Evolutionary conservation across 352 stramenopile genomes (phyloP).

Genomic region (Elongisporangium senticosum): DNA sequence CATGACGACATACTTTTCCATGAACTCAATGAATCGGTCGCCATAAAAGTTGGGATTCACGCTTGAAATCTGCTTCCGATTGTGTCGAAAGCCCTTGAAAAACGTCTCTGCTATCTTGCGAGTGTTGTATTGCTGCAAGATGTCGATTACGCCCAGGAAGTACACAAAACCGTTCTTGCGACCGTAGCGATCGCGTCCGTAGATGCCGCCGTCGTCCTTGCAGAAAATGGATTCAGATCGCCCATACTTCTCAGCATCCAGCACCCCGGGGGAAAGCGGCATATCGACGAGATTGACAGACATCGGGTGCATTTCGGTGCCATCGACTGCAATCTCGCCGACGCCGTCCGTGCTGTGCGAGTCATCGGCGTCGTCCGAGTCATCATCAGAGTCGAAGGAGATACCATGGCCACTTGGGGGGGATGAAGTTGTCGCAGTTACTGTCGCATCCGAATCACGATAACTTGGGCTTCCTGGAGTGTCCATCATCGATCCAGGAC

Average conservation of each 20-base stretch:
- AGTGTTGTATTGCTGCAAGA: constrained; percentile 92
- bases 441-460: no score
- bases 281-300: constrained; percentile 11
- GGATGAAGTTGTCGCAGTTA: no score
- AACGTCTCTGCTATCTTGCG: constrained; percentile 89
- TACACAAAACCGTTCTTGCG: constrained; percentile 84
- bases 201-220: constrained; percentile 70
- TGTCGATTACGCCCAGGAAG: constrained; percentile 92
- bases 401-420: background rate
- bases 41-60: constrained; percentile 86
- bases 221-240: constrained; percentile 69
- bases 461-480: no score
- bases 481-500: no score
- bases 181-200: constrained; percentile 45
- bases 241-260: constrained; percentile 34
- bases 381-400: constrained; percentile 28
- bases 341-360: constrained; percentile 35
- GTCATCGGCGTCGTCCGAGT: constrained; percentile 25
- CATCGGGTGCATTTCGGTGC: constrained; percentile 10
- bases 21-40: constrained; percentile 88
- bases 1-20: constrained; percentile 73
- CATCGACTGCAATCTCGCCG: constrained; percentile 12
- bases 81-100: constrained; percentile 82
- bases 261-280: constrained; percentile 42
- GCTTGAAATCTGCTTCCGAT: constrained; percentile 84